phyloP scores from a whole-genome alignment of 164 flowering plant genomes.

The Aristolochia contorta region DNA sequence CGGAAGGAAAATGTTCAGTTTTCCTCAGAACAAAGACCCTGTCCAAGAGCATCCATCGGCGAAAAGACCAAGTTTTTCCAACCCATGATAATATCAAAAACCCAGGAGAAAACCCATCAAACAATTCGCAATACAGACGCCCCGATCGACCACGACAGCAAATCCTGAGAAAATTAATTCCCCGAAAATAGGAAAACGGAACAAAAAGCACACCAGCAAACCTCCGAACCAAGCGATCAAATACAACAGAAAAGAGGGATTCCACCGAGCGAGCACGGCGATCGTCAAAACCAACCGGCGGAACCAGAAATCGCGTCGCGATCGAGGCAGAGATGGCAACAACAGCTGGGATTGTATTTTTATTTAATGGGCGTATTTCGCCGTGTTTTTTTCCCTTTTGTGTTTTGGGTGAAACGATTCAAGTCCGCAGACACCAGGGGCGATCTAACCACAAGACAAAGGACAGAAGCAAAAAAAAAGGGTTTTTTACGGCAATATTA shows the following conservation, averaged over 20 bases:
- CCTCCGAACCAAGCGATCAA: neutral
- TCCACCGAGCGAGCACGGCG: neutral
- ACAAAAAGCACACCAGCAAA: neutral
- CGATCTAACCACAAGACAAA: constrained; percentile 16
- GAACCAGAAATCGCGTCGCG: constrained; percentile 1
- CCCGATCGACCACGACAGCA: constrained; percentile 16
- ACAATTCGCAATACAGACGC: constrained; percentile 11
- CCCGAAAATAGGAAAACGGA: neutral
- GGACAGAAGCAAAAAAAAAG: neutral
- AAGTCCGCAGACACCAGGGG: constrained; percentile 13
- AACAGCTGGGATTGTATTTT: constrained; percentile 2
- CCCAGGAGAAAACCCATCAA: constrained; percentile 13
- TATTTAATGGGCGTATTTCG: neutral
- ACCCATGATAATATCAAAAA: constrained; percentile 20
- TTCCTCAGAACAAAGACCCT: constrained; percentile 3
- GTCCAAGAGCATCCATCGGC: constrained; percentile 8
- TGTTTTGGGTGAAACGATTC: neutral
- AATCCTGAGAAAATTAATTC: constrained; percentile 14
- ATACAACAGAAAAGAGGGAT: constrained; percentile 3
- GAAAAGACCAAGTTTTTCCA: constrained; percentile 8
- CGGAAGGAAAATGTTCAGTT: constrained; percentile 12
- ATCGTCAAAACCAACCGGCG: constrained; percentile 15
- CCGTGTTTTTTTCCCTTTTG: constrained; percentile 3
- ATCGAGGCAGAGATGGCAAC: neutral
- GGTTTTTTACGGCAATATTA: neutral